phyloP scores from a whole-genome alignment of 192 early-diverging fungal genomes.

The Podila clonocystis region DNA sequence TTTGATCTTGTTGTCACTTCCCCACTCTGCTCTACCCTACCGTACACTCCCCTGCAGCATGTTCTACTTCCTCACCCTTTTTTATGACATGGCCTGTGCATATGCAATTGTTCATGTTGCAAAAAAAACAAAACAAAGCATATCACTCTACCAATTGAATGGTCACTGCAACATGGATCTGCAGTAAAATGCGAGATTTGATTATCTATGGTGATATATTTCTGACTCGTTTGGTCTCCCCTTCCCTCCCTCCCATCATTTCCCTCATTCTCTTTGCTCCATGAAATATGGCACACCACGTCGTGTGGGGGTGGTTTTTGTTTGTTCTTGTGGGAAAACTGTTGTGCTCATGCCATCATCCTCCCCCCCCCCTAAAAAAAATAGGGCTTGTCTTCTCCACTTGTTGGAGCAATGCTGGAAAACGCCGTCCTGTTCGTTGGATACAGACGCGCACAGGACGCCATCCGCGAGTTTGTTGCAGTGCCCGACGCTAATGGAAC shows the following conservation, averaged over 20 bases:
- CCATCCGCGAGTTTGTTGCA: constrained; percentile 65
- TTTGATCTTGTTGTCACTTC: too few species aligned
- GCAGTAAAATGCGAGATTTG: neutral
- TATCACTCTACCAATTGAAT: neutral
- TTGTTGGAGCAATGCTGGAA: constrained; percentile 95
- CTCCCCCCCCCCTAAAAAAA: too few species aligned
- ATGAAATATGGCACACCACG: neutral
- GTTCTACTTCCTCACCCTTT: neutral
- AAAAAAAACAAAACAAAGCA: neutral
- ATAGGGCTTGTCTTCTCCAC: constrained; percentile 89
- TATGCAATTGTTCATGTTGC: neutral
- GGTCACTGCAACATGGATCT: neutral
- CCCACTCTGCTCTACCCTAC: neutral
- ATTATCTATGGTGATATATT: neutral
- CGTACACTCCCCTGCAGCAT: neutral
- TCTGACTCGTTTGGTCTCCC: neutral
- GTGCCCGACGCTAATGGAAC: constrained; percentile 24
- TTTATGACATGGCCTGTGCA: neutral
- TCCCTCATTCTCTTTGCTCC: neutral
- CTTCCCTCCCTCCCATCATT: neutral
- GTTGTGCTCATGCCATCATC: neutral
- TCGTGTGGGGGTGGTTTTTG: neutral
- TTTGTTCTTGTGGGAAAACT: neutral
- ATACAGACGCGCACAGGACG: constrained; percentile 84
- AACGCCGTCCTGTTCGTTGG: constrained; percentile 91